Base-by-base conservation (phyloP, 495 filamentous ascomycete species). In the Astrothelium macrocarpum region DNA sequence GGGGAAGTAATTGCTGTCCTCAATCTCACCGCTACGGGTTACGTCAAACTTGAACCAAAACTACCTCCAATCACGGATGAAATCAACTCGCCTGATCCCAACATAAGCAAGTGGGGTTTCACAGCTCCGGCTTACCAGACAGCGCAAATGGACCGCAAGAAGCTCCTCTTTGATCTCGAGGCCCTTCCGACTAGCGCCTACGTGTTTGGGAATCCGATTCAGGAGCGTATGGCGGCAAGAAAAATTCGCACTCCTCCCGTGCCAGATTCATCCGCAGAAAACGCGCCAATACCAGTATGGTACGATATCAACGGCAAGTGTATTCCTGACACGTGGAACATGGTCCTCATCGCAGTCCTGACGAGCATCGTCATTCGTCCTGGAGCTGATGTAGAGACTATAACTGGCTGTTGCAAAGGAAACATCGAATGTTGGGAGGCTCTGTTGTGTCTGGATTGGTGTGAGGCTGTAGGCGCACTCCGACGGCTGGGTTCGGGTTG, bases 221-320 rank as follows among this genome's bases (percentile, higher is more conserved):
- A 72, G 3, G 66, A 69, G 1, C 63, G 61, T 0, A 58, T 67
- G 1, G 53, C 64, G 28, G 63, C 18, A 16, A 25, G 26, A 20
- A 11, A 39, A 49, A 16, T 32, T 12, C 49, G 45, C 26, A 36
- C 49, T 29, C 69, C 62, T 60, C 74, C 67, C 46, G 72, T 67
- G 36, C 79, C 74, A 3, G 61, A 26, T 2, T 18, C 16, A 20
- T 9, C 25, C 4, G 29, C 26, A 9, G 45, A 18, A 32, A 34
- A 36, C 5, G 18, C 66, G 69, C 84, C 71, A 67, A 77, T 90
- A 23, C 91, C 91, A 0, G 74, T 91, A 29, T 96, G 91, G 91
- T 83, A 82, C 64, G 89, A 90, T 72, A 87, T 95, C 56, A 83
- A 90, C 59, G 84, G 82, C 0, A 73, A 81, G 10, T 73, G 91